Conservation (phyloP, 2,329 filamentous ascomycete genomes). For the Tolypocladium tundrense region DNA sequence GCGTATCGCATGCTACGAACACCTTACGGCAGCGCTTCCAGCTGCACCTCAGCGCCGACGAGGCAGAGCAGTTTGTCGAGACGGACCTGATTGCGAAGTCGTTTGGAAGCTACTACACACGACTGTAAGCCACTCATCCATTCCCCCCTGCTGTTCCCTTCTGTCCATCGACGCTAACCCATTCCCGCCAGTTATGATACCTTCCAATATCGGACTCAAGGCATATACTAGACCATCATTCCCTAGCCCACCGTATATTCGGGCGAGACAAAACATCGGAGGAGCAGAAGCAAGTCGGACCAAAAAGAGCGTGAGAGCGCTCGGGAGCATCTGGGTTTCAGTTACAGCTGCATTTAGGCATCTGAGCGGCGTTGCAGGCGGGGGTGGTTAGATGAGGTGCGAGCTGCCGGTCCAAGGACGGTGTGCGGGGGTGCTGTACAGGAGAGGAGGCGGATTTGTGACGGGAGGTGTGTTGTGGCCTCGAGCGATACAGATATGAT, state of each 20-base stretch:
- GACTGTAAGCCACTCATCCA: slow-evolving; percentile 48
- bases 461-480: not conserved
- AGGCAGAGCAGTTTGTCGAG: slow-evolving; percentile 73
- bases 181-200: slow-evolving; percentile 57
- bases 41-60: slow-evolving; percentile 71
- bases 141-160: not conserved
- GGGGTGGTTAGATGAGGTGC: not conserved
- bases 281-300: not conserved
- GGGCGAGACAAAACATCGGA: not conserved
- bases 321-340: not conserved
- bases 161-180: slow-evolving; percentile 1
- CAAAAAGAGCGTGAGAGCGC: not conserved
- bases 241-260: not conserved
- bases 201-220: slow-evolving; percentile 80
- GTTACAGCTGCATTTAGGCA: not conserved
- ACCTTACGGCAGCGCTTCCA: slow-evolving; percentile 67
- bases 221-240: slow-evolving; percentile 55
- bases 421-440: too few relatives aligned
- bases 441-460: not conserved
- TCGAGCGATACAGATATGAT: not conserved
- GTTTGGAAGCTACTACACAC: slow-evolving; percentile 77
- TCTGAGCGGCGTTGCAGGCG: not conserved
- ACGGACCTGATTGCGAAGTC: slow-evolving; percentile 71
- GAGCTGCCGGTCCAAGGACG: not conserved
- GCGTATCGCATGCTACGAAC: slow-evolving; percentile 59